A percentile compares a stretch with the other conserved stretches of the same genome.
These are phyloP conservation scores for Phytophthora pinifolia DNA, from an alignment of 352 stramenopile genomes.

Conservation along the genomic window DNA sequence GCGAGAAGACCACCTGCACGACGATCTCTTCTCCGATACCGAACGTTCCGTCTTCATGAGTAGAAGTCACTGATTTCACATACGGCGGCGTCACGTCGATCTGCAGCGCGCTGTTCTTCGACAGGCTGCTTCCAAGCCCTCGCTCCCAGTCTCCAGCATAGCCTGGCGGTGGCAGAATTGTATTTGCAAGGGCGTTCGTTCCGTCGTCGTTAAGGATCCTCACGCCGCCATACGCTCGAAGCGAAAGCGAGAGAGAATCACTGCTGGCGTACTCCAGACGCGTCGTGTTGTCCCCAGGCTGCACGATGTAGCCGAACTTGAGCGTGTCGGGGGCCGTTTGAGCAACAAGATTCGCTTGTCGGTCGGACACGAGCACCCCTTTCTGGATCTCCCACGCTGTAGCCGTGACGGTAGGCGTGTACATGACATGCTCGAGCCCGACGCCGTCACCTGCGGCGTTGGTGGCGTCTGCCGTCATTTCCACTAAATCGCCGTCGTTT, in stretches of 20 bases:
- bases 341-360: conserved; percentile 36
- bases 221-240: conserved; percentile 23
- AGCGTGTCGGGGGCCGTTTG: conserved; percentile 42
- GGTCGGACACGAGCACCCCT: conserved; percentile 40
- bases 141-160: conserved; percentile 61
- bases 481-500: conserved; percentile 61
- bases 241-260: conserved; percentile 51
- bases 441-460: conserved; percentile 50
- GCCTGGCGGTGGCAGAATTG: conserved; percentile 48
- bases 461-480: conserved; percentile 49
- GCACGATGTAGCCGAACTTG: conserved; percentile 66
- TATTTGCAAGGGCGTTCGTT: conserved; percentile 30
- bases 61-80: conserved; percentile 57
- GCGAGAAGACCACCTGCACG: conserved; percentile 74
- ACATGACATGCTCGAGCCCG: conserved; percentile 43
- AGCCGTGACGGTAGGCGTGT: conserved; percentile 38
- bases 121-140: conserved; percentile 63
- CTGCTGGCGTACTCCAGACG: conserved; percentile 68
- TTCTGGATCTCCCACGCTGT: conserved; percentile 72
- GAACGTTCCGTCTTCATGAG: conserved; percentile 63
- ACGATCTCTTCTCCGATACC: conserved; percentile 70
- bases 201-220: conserved; percentile 45
- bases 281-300: conserved; percentile 52
- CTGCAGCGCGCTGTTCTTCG: conserved; percentile 39
- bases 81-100: conserved; percentile 55